Base-by-base conservation (phyloP, 1,139 yeast genomes). In the Blastobotrys proliferans region DNA sequence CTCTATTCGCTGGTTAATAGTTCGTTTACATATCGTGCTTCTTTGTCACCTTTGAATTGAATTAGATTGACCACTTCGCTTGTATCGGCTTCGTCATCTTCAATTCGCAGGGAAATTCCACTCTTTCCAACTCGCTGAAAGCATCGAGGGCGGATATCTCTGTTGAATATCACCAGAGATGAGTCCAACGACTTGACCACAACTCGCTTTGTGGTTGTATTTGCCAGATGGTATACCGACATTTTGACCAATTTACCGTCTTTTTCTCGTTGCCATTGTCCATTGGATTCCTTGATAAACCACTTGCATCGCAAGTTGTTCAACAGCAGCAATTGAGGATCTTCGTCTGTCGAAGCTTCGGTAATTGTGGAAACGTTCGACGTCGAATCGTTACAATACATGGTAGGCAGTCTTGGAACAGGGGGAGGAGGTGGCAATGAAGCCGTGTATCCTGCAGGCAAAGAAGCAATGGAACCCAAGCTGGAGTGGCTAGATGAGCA, bases 11-110 rank as follows among this genome's bases (percentile, higher is more conserved):
- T 48, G 18, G 49, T 47, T 26, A 57, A 44, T 25, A 56, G 50
- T 20, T 56, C 60, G 27, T 48, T 41, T 9, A 57, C 58, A 38
- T 53, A 51, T 19, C 43, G 38, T 1, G 58, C 56, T 30, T 61
- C 64, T 39, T 58, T 58, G 19, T 55, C 64, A 19, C 55, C 54
- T 41, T 55, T 55, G 47, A 60, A 51, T 46, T 60, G 63, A 14
- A 62, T 44, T 54, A 62, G 49, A 42, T 56, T 55, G 13, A 54
- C 46, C 4, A 57, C 47, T 10, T 53, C 55, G 22, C 43, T 40
- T 8, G 14, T 17, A 6, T 35, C 43, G 10, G 38, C 14, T 14
- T 46, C 51, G 8, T 53, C 55, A 29, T 53, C 45, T 30, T 43
- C 49, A 19, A 38, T 27, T 18, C 47, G 36, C 17, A 56, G 44